Conservation (phyloP, 2,329 filamentous ascomycete species). For the Aspergillus versicolor region DNA sequence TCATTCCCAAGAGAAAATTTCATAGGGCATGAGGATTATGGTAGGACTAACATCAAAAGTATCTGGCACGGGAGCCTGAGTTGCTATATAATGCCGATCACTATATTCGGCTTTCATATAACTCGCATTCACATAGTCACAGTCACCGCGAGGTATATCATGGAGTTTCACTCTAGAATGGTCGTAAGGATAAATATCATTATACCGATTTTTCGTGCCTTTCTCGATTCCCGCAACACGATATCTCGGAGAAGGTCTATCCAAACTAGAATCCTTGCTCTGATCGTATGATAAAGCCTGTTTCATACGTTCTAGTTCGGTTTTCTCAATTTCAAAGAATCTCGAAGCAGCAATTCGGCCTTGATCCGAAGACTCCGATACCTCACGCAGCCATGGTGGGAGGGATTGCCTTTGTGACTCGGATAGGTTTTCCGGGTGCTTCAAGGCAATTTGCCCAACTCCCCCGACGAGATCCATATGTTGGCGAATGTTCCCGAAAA, state of each 20-base stretch:
- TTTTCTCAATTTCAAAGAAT: conserved; percentile 79
- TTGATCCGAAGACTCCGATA: conserved; percentile 65
- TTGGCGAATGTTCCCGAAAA: conserved; percentile 94
- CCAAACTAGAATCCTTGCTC: conserved; percentile 50
- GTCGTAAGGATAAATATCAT: conserved; percentile 95
- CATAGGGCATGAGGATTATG: neutral
- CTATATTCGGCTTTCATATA: conserved; percentile 76
- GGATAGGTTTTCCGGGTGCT: conserved; percentile 55
- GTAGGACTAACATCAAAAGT: conserved; percentile 76
- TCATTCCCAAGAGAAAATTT: neutral
- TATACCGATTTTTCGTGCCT: conserved; percentile 93
- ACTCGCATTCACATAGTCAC: conserved; percentile 96
- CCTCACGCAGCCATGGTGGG: conserved; percentile 74
- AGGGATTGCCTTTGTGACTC: conserved; percentile 53
- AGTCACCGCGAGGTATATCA: conserved; percentile 64
- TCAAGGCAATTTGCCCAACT: conserved; percentile 74
- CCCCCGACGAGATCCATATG: conserved; percentile 94
- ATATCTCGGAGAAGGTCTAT: conserved; percentile 50
- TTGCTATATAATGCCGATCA: conserved; percentile 92
- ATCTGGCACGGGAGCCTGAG: conserved; percentile 86
- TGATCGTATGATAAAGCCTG: conserved; percentile 67
- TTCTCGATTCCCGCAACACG: conserved; percentile 92
- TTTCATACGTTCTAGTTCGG: conserved; percentile 90
- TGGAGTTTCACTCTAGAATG: conserved; percentile 83
- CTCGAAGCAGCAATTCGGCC: conserved; percentile 79